These are phyloP conservation scores for Cryptomeria japonica DNA, from an alignment of 75 land plant species.

Conservation along the genomic window DNA sequence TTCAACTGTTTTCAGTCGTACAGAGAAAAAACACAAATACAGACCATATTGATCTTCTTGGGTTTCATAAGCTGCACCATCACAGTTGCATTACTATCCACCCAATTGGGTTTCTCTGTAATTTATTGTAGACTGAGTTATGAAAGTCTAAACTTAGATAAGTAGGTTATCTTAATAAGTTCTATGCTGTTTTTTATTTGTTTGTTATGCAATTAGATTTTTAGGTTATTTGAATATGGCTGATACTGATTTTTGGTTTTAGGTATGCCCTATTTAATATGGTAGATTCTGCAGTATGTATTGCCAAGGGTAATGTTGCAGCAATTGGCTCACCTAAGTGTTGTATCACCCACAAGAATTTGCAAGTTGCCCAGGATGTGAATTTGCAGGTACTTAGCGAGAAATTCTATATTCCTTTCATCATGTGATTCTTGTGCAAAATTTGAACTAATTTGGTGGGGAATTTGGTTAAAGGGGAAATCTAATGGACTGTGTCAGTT, in stretches of 20 bases:
- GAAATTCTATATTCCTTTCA: neutral
- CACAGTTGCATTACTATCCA: neutral
- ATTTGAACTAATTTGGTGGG: neutral
- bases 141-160: neutral
- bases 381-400: constrained; percentile 25
- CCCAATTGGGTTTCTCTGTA: neutral
- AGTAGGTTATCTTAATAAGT: neutral
- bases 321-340: constrained; percentile 34
- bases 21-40: neutral
- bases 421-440: neutral
- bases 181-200: neutral
- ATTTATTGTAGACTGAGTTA: neutral
- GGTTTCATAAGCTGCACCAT: neutral
- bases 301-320: constrained; percentile 35
- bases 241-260: neutral
- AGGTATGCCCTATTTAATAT: constrained; percentile 42
- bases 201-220: neutral
- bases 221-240: neutral
- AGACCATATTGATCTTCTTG: neutral
- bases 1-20: neutral
- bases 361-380: constrained; percentile 24
- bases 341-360: constrained; percentile 34
- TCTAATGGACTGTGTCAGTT: too few species aligned
- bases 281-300: constrained; percentile 18
- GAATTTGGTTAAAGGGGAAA: neutral